Percentiles rank a stretch among this genome's conserved stretches.
Conservation (phyloP, 2,329 filamentous ascomycete genomes). For the Claviceps maximensis region DNA sequence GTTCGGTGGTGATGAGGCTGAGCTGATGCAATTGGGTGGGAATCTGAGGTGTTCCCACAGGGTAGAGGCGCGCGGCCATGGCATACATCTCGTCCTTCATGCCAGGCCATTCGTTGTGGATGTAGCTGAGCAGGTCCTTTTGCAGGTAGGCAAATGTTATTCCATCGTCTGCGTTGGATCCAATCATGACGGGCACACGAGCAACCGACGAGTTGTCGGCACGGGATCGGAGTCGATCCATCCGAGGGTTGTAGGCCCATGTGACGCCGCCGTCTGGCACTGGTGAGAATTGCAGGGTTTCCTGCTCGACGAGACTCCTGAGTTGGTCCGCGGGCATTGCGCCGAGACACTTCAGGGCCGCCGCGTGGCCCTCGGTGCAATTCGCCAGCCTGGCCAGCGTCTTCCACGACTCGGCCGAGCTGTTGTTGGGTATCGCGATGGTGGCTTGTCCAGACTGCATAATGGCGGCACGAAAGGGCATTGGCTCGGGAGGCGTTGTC, state of each 20-base stretch:
- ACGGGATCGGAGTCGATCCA: neutral
- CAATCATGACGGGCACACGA: slow-evolving; percentile 4
- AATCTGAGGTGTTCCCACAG: neutral
- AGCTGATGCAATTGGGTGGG: neutral
- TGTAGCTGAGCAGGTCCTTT: neutral
- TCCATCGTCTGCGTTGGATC: slow-evolving; percentile 1
- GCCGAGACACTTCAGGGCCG: neutral
- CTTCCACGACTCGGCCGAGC: neutral
- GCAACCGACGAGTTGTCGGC: neutral
- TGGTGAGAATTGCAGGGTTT: neutral
- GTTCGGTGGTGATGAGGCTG: neutral
- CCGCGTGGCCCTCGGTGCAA: neutral
- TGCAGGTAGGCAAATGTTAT: neutral
- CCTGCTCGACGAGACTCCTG: neutral
- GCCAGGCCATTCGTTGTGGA: neutral
- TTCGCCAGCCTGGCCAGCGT: neutral
- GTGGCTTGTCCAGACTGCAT: slow-evolving; percentile 1
- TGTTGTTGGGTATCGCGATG: neutral
- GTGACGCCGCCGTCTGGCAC: neutral
- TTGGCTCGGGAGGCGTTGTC: neutral
- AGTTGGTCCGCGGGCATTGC: neutral
- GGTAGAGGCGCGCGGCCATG: neutral
- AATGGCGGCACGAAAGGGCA: slow-evolving; percentile 3
- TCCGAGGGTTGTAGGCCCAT: neutral
- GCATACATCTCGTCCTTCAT: neutral